These are phyloP conservation scores for Lentinula raphanica DNA, from an alignment of 768 basidiomycete genomes.

Conservation along the genomic window DNA sequence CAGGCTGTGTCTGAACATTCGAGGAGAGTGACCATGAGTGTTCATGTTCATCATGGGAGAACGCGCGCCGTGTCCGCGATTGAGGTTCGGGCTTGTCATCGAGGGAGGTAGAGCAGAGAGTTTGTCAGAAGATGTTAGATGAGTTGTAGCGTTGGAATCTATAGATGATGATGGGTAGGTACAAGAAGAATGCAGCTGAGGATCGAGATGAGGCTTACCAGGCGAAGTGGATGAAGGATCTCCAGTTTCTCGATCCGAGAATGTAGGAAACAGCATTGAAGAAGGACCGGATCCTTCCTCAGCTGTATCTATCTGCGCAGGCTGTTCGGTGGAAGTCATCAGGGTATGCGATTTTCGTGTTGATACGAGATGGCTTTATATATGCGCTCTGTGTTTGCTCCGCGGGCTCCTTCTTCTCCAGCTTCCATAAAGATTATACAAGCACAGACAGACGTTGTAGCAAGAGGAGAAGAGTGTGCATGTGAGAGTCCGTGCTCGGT, in stretches of 20 bases:
- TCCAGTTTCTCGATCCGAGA: not conserved
- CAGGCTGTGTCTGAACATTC: constrained; percentile 32
- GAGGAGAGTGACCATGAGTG: constrained; percentile 25
- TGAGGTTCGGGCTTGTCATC: constrained; percentile 27
- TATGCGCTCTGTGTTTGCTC: not conserved
- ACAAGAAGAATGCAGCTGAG: not conserved
- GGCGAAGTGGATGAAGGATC: not conserved
- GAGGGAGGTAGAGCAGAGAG: constrained; percentile 34
- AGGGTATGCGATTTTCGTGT: not conserved
- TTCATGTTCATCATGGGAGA: constrained; percentile 28
- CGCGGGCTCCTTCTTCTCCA: not conserved
- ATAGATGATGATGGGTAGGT: not conserved
- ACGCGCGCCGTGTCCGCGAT: not conserved
- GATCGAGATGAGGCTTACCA: not conserved
- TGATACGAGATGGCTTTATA: not conserved
- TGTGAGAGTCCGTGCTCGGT: too few species aligned
- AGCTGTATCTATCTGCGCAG: not conserved
- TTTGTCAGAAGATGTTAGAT: constrained; percentile 41
- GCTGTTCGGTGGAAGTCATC: not conserved
- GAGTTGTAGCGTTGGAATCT: constrained; percentile 27
- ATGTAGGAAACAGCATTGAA: constrained; percentile 1
- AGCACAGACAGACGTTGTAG: not conserved
- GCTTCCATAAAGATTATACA: not conserved
- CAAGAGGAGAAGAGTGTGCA: not conserved
- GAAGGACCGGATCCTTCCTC: not conserved